A percentile compares a stretch with the other conserved stretches of the same genome.
Conservation (phyloP, 2,329 filamentous ascomycete genomes). For the Ophiostoma sp. region DNA sequence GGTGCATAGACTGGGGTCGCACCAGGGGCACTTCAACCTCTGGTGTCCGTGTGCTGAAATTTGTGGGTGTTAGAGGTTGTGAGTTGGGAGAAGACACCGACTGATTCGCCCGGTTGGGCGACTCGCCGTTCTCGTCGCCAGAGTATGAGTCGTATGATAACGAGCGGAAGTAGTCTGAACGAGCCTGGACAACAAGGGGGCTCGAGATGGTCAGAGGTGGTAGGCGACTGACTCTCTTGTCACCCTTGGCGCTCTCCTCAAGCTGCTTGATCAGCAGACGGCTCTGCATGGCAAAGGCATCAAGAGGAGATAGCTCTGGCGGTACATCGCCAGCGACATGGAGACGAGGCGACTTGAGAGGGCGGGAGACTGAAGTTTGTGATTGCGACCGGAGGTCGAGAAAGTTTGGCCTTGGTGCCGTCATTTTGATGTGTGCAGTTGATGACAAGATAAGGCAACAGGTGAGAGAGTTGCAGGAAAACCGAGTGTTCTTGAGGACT, state of each 20-base stretch:
- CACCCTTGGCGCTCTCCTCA: conserved; percentile 68
- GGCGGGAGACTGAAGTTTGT: conserved; percentile 48
- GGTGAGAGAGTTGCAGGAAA: neutral
- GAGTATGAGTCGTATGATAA: conserved; percentile 58
- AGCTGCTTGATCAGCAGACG: conserved; percentile 81
- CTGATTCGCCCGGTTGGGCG: conserved; percentile 25
- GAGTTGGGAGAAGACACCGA: conserved; percentile 28
- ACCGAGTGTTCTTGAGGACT: neutral
- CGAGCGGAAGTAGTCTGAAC: conserved; percentile 77
- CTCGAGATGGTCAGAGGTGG: conserved; percentile 78
- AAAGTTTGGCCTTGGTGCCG: conserved; percentile 48
- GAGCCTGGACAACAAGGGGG: conserved; percentile 66
- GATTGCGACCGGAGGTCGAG: conserved; percentile 58
- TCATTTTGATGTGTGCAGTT: conserved; percentile 40
- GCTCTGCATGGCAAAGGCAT: conserved; percentile 91
- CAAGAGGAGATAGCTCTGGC: conserved; percentile 85
- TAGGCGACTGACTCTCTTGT: conserved; percentile 75
- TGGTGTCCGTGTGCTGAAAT: conserved; percentile 45
- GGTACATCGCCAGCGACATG: conserved; percentile 76
- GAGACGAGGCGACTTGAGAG: conserved; percentile 66
- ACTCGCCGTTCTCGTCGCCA: conserved; percentile 41
- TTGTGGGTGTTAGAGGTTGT: conserved; percentile 35
- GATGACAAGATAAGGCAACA: neutral
- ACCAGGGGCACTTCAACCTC: conserved; percentile 54
- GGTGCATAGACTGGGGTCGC: conserved; percentile 69